Conservation (phyloP, 164 flowering plant genomes). For the Piper longum region DNA sequence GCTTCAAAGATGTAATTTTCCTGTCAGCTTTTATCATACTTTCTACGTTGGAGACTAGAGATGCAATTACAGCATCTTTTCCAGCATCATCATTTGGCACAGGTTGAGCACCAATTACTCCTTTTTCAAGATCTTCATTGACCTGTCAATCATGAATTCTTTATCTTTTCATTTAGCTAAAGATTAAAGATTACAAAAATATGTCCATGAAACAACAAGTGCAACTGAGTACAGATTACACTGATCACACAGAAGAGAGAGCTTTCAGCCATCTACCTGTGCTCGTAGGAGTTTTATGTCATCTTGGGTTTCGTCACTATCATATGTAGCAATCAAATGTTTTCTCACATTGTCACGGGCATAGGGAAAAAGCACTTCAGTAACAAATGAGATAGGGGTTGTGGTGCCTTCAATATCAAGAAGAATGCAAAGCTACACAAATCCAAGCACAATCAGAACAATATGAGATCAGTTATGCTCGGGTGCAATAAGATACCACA, state of each 20-base stretch:
- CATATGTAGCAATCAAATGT: constrained; percentile 68
- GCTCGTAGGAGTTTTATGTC: constrained; percentile 66
- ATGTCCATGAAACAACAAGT: neutral
- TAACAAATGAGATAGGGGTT: constrained; percentile 89
- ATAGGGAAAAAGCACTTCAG: constrained; percentile 92
- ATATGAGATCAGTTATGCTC: neutral
- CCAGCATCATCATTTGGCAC: constrained; percentile 58
- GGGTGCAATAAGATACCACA: neutral
- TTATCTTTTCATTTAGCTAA: neutral
- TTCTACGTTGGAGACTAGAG: constrained; percentile 79
- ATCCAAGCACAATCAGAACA: neutral
- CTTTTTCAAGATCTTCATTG: constrained; percentile 53
- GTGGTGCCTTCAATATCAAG: constrained; percentile 99
- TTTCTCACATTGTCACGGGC: constrained; percentile 84
- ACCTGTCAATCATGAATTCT: constrained; percentile 28
- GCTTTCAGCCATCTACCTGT: constrained; percentile 39
- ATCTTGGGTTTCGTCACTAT: constrained; percentile 71
- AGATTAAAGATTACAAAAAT: neutral
- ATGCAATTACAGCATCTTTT: constrained; percentile 71
- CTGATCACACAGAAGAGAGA: constrained; percentile 2
- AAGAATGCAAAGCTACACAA: constrained; percentile 81
- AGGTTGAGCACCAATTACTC: constrained; percentile 57
- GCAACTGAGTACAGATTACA: too few relatives aligned
- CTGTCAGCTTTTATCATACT: constrained; percentile 95
- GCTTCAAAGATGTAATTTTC: constrained; percentile 78